Evolutionary conservation across 2,329 filamentous ascomycete species (phyloP).

Genomic region (Pyricularia grisea): DNA sequence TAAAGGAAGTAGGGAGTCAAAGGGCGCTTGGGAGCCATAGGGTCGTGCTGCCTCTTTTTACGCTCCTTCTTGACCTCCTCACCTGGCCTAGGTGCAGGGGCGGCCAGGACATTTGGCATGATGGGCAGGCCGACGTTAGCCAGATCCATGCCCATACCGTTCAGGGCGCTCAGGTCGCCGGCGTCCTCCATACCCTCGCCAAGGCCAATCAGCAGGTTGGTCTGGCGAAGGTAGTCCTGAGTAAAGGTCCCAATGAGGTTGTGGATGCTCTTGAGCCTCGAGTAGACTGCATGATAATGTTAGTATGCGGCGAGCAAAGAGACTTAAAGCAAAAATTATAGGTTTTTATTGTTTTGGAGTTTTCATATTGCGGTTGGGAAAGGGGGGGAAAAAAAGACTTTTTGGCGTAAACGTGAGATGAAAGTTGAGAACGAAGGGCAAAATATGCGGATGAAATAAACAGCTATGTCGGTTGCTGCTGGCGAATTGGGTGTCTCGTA

Average conservation of each 20-base stretch:
- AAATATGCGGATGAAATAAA: neutral
- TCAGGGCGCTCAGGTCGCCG: conserved; percentile 40
- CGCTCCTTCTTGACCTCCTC: conserved; percentile 74
- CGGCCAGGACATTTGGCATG: conserved; percentile 15
- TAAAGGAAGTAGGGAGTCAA: conserved; percentile 93
- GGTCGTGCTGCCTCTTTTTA: conserved; percentile 80
- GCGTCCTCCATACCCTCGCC: conserved; percentile 47
- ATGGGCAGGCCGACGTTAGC: conserved; percentile 18
- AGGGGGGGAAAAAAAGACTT: no score
- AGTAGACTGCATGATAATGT: conserved; percentile 42
- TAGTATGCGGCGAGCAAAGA: conserved; percentile 2
- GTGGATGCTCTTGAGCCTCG: conserved; percentile 70
- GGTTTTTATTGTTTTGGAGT: neutral
- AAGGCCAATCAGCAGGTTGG: conserved; percentile 71
- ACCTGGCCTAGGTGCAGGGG: conserved; percentile 26
- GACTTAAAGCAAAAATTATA: neutral
- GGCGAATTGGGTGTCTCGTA: neutral
- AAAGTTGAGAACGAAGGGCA: neutral
- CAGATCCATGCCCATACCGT: conserved; percentile 38
- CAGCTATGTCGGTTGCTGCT: neutral
- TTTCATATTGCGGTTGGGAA: neutral
- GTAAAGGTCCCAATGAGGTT: conserved; percentile 71
- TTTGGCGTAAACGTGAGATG: neutral
- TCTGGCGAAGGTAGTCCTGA: conserved; percentile 79
- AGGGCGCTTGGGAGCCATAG: conserved; percentile 89